Percentiles rank a stretch among this genome's conserved stretches.
These are phyloP conservation scores for Colletotrichum theobromicola DNA, from an alignment of 2,329 filamentous ascomycete genomes.

Conservation along the genomic window DNA sequence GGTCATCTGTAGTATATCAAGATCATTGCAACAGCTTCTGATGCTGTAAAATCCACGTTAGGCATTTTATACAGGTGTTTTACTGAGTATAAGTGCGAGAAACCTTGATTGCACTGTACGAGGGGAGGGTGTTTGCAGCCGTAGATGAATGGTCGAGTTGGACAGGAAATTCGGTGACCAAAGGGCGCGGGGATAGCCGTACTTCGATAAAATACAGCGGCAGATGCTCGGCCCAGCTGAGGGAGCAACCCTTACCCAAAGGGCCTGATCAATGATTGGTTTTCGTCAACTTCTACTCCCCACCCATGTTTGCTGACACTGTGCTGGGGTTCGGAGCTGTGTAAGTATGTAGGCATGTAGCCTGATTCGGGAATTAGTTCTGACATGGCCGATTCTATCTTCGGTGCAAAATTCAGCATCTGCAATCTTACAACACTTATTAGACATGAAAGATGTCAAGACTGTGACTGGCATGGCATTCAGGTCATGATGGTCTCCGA, in stretches of 20 bases:
- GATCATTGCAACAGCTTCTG: not conserved
- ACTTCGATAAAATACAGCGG: not conserved
- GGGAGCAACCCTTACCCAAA: not conserved
- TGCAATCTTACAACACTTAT: too few relatives aligned
- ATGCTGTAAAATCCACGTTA: not conserved
- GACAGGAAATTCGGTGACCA: not conserved
- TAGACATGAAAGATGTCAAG: too few relatives aligned
- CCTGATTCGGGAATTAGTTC: too few relatives aligned
- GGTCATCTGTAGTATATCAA: not conserved
- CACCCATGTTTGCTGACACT: not conserved
- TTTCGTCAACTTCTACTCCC: not conserved
- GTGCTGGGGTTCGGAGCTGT: too few relatives aligned
- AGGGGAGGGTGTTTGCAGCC: not conserved
- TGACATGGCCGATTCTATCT: too few relatives aligned
- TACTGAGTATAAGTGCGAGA: not conserved
- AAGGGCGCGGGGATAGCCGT: not conserved
- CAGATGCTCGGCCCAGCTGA: not conserved
- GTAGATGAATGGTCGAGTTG: not conserved
- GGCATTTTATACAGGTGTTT: not conserved
- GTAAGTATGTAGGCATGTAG: too few relatives aligned
- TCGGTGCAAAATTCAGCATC: too few relatives aligned
- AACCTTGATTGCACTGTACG: not conserved
- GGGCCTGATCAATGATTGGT: not conserved
- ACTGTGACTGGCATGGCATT: too few relatives aligned
- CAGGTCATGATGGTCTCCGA: too few relatives aligned